Conservation (phyloP, 176 grass and related monocot species). For the Saccharum officinarum region DNA sequence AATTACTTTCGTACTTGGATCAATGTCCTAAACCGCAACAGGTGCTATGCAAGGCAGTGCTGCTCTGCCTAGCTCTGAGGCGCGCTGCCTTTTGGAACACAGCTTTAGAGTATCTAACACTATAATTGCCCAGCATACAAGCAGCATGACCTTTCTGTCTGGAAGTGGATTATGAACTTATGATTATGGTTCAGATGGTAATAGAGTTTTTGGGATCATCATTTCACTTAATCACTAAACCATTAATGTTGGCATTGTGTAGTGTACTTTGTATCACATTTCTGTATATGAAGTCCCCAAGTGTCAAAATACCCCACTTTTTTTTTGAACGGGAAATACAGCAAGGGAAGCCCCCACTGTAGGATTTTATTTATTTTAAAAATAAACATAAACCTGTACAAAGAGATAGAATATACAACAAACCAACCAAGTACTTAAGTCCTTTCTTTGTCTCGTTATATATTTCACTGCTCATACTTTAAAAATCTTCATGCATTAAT, state of each 20-base stretch:
- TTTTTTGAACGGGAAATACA: too few relatives aligned
- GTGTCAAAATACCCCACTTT: background rate
- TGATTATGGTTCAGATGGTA: background rate
- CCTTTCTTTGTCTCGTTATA: background rate
- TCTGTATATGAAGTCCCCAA: background rate
- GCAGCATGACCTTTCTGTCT: background rate
- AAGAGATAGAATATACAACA: too few relatives aligned
- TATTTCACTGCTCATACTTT: background rate
- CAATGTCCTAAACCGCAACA: background rate
- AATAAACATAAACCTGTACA: too few relatives aligned
- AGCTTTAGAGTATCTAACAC: background rate
- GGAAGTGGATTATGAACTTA: constrained; percentile 6
- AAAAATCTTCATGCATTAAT: background rate
- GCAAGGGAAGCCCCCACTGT: too few relatives aligned
- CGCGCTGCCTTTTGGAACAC: background rate
- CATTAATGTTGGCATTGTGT: background rate
- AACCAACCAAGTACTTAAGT: background rate
- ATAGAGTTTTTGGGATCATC: background rate
- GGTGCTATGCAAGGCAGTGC: background rate
- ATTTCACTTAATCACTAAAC: background rate
- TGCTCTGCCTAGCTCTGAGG: background rate
- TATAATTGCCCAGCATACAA: background rate
- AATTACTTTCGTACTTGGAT: background rate
- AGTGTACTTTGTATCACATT: background rate
- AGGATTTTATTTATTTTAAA: too few relatives aligned